These are phyloP conservation scores for Populus ilicifolia DNA, from an alignment of 345 rosid species.

Conservation along the genomic window DNA sequence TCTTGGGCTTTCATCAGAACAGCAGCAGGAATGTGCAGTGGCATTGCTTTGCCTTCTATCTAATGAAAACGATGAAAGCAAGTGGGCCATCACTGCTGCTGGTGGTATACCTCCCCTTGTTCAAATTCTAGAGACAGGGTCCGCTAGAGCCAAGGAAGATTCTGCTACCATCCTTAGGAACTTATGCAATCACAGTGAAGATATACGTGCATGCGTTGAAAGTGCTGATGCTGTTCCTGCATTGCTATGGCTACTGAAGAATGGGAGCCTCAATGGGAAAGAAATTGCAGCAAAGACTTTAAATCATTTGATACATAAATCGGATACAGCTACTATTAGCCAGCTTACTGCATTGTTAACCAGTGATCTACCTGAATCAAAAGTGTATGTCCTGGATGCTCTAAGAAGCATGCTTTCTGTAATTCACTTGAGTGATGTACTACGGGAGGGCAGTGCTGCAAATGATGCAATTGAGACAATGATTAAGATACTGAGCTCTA, in stretches of 20 bases:
- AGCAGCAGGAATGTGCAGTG: conserved; percentile 99
- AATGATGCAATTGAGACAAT: conserved; percentile 98
- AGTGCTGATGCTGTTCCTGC: conserved; percentile 99
- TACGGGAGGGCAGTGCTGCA: conserved; percentile 96
- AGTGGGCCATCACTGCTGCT: conserved; percentile 99
- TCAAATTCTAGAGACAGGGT: conserved; percentile 95
- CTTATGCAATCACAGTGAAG: conserved; percentile 99
- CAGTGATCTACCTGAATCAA: conserved; percentile 96
- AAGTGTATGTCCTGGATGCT: conserved; percentile 89
- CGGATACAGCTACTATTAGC: conserved; percentile 94
- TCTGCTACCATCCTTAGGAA: conserved; percentile 94
- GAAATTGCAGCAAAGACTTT: conserved; percentile 98
- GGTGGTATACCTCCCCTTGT: conserved; percentile 99
- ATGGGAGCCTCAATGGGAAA: conserved; percentile 94
- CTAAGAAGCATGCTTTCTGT: conserved; percentile 92
- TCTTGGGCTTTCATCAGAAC: conserved; percentile 98
- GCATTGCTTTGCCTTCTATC: conserved; percentile 93
- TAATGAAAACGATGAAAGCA: conserved; percentile 96
- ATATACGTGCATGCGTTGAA: conserved; percentile 98
- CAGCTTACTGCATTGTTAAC: conserved; percentile 94
- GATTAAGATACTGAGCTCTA: conserved; percentile 79
- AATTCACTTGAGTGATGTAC: conserved; percentile 67
- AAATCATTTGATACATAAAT: conserved; percentile 93
- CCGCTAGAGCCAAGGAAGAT: conserved; percentile 97
- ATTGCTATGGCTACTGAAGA: conserved; percentile 90